Evolutionary conservation across 2,329 filamentous ascomycete species (phyloP).

Genomic region (Aspergillus chevalieri): DNA sequence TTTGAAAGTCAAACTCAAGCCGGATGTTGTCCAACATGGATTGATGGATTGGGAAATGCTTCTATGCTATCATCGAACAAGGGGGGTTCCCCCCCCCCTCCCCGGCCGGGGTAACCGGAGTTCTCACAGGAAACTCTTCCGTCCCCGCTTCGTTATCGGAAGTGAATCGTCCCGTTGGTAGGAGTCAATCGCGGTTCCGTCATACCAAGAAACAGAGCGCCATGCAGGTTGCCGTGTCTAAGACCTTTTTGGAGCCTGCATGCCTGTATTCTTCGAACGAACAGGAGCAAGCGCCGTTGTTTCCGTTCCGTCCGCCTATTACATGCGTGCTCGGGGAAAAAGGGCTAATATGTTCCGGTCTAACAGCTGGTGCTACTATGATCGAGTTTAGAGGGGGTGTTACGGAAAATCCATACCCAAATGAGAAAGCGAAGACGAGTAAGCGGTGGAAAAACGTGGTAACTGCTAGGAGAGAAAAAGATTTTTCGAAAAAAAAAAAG

Average conservation of each 20-base stretch:
- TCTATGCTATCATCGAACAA: not conserved
- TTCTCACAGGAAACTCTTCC: not conserved
- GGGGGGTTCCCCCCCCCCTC: not conserved
- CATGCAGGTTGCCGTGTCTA: slow-evolving; percentile 29
- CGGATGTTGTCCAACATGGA: not conserved
- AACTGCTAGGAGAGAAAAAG: no score
- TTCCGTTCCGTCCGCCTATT: slow-evolving; percentile 14
- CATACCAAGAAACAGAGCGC: slow-evolving; percentile 19
- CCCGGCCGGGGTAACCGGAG: not conserved
- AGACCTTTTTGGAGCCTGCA: slow-evolving; percentile 23
- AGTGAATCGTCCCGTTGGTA: slow-evolving; percentile 14
- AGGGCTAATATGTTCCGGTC: no score
- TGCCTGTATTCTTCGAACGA: slow-evolving; percentile 7
- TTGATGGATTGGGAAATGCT: not conserved
- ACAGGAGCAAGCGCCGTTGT: slow-evolving; percentile 11
- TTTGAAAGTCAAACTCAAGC: slow-evolving; percentile 2
- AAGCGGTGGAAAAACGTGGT: no score
- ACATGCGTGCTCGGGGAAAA: slow-evolving; percentile 9
- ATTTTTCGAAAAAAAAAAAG: no score
- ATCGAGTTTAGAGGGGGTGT: no score
- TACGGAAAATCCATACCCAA: no score
- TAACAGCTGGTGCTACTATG: no score
- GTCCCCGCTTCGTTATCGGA: slow-evolving; percentile 6
- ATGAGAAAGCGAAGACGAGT: no score
- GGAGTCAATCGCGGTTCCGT: slow-evolving; percentile 19